Evolutionary conservation across 805 yeast genomes (phyloP).

Genomic region (Saccharomyces eubayanus): DNA sequence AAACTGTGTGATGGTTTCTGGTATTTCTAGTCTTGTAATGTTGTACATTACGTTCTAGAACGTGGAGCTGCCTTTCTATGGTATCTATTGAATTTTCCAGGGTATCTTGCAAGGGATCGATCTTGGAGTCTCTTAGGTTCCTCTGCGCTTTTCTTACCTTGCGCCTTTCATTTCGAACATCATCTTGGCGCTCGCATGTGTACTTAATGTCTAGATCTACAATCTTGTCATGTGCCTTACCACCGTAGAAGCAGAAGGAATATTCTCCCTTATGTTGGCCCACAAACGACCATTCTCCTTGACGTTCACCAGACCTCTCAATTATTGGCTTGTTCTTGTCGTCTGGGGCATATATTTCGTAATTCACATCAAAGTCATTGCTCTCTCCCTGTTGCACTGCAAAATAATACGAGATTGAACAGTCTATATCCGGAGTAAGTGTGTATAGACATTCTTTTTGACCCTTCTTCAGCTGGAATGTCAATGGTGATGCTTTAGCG

Average conservation of each 20-base stretch:
- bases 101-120: constrained; percentile 19
- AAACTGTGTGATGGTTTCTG: constrained; percentile 77
- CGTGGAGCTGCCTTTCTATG: constrained; percentile 53
- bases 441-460: constrained; percentile 23
- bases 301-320: constrained; percentile 54
- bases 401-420: constrained; percentile 35
- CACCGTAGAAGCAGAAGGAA: constrained; percentile 77
- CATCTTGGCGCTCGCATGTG: constrained; percentile 31
- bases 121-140: constrained; percentile 11
- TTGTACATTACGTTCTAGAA: constrained; percentile 52
- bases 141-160: constrained; percentile 18
- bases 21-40: constrained; percentile 85
- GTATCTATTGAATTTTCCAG: constrained; percentile 38
- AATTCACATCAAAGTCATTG: constrained; percentile 16
- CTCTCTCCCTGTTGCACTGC: constrained; percentile 24
- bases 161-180: constrained; percentile 57
- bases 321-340: constrained; percentile 33
- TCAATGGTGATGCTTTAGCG: constrained; percentile 18
- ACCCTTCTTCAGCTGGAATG: constrained; percentile 21
- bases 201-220: constrained; percentile 68
- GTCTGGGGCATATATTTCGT: constrained; percentile 31
- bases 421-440: constrained; percentile 52
- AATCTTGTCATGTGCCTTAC: constrained; percentile 74
- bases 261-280: constrained; percentile 71
- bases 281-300: constrained; percentile 68